A percentile compares a stretch with the other conserved stretches of the same genome.
Conservation (phyloP, 177 flowering plant genomes). For the Vitis hybrid region DNA sequence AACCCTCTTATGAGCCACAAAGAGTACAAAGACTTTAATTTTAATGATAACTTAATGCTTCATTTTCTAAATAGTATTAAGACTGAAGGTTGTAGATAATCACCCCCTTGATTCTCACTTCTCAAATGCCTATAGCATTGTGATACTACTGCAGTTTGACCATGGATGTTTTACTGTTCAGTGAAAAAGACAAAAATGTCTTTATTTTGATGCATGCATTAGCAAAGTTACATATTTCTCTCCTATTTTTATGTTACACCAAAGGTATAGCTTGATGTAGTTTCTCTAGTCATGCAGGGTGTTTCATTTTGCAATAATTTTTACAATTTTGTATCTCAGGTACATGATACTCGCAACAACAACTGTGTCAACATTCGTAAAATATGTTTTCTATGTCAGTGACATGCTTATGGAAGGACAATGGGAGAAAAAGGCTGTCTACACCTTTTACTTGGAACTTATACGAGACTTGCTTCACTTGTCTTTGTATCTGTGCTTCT, state of each 20-base stretch:
- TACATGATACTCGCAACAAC: conserved; percentile 96
- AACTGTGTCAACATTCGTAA: conserved; percentile 81
- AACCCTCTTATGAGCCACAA: too few relatives aligned
- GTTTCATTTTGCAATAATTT: neutral
- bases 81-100: too few relatives aligned
- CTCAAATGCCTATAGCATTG: too few relatives aligned
- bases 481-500: conserved; percentile 95
- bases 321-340: conserved; percentile 41
- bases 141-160: too few relatives aligned
- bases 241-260: neutral
- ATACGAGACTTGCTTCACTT: conserved; percentile 91
- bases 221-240: neutral
- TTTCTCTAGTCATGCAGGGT: neutral
- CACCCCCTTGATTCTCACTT: too few relatives aligned
- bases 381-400: conserved; percentile 83
- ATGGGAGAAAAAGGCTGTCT: conserved; percentile 95
- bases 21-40: too few relatives aligned
- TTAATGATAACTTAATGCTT: too few relatives aligned
- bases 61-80: too few relatives aligned
- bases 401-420: conserved; percentile 99
- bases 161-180: too few relatives aligned
- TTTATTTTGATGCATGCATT: neutral
- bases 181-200: neutral
- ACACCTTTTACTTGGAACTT: conserved; percentile 96
- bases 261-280: neutral